Evolutionary conservation across 2,329 filamentous ascomycete species (phyloP), one percentile per base, ranked within the genome.

Genomic region (Calonectria ilicicola): DNA sequence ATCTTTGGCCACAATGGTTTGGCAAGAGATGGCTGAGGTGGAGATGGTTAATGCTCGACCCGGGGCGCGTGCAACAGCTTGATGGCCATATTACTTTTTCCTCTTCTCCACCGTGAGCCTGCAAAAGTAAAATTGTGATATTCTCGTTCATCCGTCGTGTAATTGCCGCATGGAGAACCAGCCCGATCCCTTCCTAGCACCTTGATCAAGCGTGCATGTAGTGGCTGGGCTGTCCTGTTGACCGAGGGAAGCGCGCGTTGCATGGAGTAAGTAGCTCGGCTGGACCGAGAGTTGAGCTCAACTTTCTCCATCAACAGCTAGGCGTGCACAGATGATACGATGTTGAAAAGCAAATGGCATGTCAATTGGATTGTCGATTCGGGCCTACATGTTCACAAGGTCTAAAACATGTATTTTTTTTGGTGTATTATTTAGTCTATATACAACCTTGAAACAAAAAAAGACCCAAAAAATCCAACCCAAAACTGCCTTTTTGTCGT

Each of bases 111-210:
- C 53, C 35, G 32, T 17, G 29, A 21, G 51, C 51, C 32, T 58
- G 32, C 51, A 60, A 35, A 40, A 40, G 53, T 58, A 40, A 58
- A 32, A 23, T 40, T 60, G 23, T 19, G 53, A 40, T 60, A 60
- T 60, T 60, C 53, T 60, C 53, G 35, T 60, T 60, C 53, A 60
- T 60, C 53, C 32, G 53, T 21, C 53, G 53, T 60, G 21, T 60
- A 60, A 60, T 60, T 60, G 32, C 53, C 53, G 32, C 53, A 58
- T n/a, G n/a, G 32, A 26, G 21, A 58, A 23, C n/a, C n/a, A 40
- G 53, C 3, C 53, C 29, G 23, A 38, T 40, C 32, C n/a, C 21
- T 14, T 35, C 32, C 9, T 21, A 32, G 14, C 14, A 60, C 32
- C 38, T 60, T 60, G 53, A 21, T n/a, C 32, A 21, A 27, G n/a